Evolutionary conservation across 169 alveolate genomes (phyloP).

Genomic region (Plasmodium sp.): DNA sequence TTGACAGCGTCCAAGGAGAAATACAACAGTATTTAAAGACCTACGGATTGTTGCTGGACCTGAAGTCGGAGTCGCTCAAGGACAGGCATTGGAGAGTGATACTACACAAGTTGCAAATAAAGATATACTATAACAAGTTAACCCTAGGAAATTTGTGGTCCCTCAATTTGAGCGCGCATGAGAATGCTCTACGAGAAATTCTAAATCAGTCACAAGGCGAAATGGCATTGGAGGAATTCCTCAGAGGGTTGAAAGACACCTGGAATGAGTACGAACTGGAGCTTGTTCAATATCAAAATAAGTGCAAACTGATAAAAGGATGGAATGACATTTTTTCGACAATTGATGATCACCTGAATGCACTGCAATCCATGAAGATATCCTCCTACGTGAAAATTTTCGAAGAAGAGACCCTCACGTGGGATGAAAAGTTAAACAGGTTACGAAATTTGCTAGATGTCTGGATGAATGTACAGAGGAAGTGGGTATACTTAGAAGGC

Average conservation of each 20-base stretch:
- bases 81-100: slow-evolving; percentile 97
- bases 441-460: slow-evolving; percentile 93
- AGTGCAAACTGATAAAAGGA: slow-evolving; percentile 95
- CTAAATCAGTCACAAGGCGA: slow-evolving; percentile 97
- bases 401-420: slow-evolving; percentile 95
- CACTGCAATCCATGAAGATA: slow-evolving; percentile 95
- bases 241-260: slow-evolving; percentile 91
- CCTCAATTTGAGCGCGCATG: slow-evolving; percentile 78
- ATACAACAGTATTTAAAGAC: slow-evolving; percentile 73
- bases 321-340: slow-evolving; percentile 97
- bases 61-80: slow-evolving; percentile 96
- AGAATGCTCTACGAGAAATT: slow-evolving; percentile 88
- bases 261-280: slow-evolving; percentile 93
- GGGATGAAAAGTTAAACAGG: slow-evolving; percentile 97
- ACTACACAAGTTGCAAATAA: slow-evolving; percentile 84
- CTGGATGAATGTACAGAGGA: slow-evolving; percentile 98
- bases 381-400: slow-evolving; percentile 93
- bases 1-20: slow-evolving; percentile 89
- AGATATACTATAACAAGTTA: slow-evolving; percentile 86
- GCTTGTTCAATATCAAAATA: slow-evolving; percentile 91
- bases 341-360: slow-evolving; percentile 96
- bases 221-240: slow-evolving; percentile 94
- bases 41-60: slow-evolving; percentile 84
- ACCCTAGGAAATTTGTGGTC: slow-evolving; percentile 93
- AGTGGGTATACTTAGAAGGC: slow-evolving; percentile 98